phyloP scores from a whole-genome alignment of 2,329 filamentous ascomycete species.

The Calonectria ilicicola region DNA sequence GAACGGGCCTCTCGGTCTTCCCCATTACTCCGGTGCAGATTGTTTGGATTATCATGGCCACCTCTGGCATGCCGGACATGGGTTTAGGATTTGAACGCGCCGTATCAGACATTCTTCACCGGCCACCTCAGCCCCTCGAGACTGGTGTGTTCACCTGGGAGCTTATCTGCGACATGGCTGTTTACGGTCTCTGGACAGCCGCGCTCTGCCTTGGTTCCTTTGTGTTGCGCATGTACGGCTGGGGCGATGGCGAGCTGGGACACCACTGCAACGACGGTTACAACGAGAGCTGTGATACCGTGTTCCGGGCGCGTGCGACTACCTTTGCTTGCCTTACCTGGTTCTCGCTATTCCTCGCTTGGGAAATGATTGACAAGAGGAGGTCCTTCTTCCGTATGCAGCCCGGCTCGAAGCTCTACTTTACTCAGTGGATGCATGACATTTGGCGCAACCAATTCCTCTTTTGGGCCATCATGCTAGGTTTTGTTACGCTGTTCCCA shows the following conservation, averaged over 20 bases:
- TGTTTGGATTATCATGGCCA: constrained; percentile 86
- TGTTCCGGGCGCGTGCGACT: constrained; percentile 79
- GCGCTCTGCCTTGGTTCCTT: constrained; percentile 73
- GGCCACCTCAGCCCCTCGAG: constrained; percentile 73
- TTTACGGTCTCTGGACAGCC: constrained; percentile 78
- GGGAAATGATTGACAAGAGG: constrained; percentile 81
- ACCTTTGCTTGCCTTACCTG: constrained; percentile 81
- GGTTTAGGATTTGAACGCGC: constrained; percentile 80
- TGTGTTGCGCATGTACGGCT: constrained; percentile 73
- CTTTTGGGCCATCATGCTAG: constrained; percentile 70
- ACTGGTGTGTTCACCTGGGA: constrained; percentile 75
- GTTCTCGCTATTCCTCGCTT: constrained; percentile 81
- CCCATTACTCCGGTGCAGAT: constrained; percentile 81
- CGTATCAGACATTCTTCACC: constrained; percentile 74
- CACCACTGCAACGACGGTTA: constrained; percentile 70
- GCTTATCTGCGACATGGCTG: constrained; percentile 74
- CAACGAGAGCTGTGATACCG: constrained; percentile 66
- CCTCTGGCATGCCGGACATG: constrained; percentile 80
- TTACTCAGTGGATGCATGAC: constrained; percentile 75
- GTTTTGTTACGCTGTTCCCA: constrained; percentile 62
- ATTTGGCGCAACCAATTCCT: constrained; percentile 80
- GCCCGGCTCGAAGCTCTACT: constrained; percentile 68
- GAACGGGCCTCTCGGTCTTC: constrained; percentile 74
- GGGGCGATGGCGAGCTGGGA: constrained; percentile 71
- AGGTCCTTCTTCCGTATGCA: constrained; percentile 82